Evolutionary conservation across 257 asterid species (phyloP), one percentile per base, ranked within the genome.

Genomic region (Oldenlandia corymbosa): DNA sequence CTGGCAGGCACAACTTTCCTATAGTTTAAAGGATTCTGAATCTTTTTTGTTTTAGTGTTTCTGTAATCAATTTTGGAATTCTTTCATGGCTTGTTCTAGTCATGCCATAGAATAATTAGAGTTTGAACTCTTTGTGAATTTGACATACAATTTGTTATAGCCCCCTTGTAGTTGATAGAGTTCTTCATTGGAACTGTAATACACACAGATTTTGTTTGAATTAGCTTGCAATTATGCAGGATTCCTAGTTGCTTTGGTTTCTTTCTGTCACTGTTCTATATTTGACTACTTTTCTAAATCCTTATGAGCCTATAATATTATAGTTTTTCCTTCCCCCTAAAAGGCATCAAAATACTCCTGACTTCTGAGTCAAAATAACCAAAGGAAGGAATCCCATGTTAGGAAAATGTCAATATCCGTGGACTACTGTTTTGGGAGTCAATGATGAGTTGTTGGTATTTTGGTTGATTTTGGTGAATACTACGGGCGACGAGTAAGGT

Each of bases 1-100:
- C 75, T 46, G 4, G 83, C 85, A 1, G 94, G 85, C 64, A 81
- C 88, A 1, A 67, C 28, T 5, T 78, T 80, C 37, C n/a, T 70
- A 23, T 78, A 73, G 80, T n/a, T 55, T 14, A 67, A 57, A 50
- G 30, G 21, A 46, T 9, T 57, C 1, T 36, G 18, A 36, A n/a
- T 10, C 39, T 9, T 34, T 3, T 3, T 34, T 34, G 4, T 27
- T 37, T 65, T 62, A 2, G 48, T 36, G 48, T 43, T 73, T 62
- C 23, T 13, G 20, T 39, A 20, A 16, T 46, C 32, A 63, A 24
- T 49, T 62, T 11, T n/a, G n/a, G n/a, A 23, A 57, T 67, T 68
- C 45, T 68, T 80, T 64, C 70, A 66, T 83, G 73, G 54, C 78
- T 71, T 61, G 46, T 50, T 55, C 50, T 4, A 48, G 76, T 62